A percentile compares a stretch with the other conserved stretches of the same genome.
phyloP scores from a whole-genome alignment of 371 early-diverging fungal species.

The Syncephalastrum sp. region DNA sequence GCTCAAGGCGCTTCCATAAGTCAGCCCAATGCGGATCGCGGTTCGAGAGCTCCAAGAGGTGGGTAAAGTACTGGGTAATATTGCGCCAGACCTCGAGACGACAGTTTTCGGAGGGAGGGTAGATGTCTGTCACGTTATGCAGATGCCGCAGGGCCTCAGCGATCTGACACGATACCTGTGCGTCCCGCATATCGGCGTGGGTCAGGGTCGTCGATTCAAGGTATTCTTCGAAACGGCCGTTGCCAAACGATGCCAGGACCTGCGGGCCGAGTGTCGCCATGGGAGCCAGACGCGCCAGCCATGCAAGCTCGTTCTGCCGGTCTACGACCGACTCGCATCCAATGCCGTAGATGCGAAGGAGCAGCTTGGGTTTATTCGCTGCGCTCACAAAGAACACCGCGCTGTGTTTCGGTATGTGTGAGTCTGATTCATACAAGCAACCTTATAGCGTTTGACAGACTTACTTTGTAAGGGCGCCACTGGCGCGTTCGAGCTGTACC shows the following conservation, averaged over 20 bases:
- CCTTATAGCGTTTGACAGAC: not conserved
- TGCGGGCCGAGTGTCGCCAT: constrained; percentile 66
- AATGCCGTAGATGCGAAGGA: constrained; percentile 79
- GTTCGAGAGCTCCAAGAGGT: not conserved
- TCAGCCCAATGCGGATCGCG: not conserved
- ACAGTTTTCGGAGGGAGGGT: constrained; percentile 44
- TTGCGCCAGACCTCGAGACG: constrained; percentile 62
- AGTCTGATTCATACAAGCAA: too few relatives aligned
- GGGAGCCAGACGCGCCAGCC: constrained; percentile 71
- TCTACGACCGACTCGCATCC: constrained; percentile 79
- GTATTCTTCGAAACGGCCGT: constrained; percentile 88
- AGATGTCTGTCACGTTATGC: constrained; percentile 68
- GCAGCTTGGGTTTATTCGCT: constrained; percentile 39
- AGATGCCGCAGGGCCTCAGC: constrained; percentile 73
- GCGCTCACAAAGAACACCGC: constrained; percentile 74
- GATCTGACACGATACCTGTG: constrained; percentile 67
- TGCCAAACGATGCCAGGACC: constrained; percentile 78
- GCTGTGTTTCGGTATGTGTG: constrained; percentile 5
- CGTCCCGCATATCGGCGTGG: constrained; percentile 64
- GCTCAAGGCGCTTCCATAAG: constrained; percentile 27
- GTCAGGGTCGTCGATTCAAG: constrained; percentile 76
- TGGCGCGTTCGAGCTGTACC: constrained; percentile 13
- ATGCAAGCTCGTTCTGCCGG: constrained; percentile 78
- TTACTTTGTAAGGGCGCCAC: constrained; percentile 27
- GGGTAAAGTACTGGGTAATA: constrained; percentile 18